Conservation (phyloP, 2,329 filamentous ascomycete species). For the Penicillium hesseltinei region DNA sequence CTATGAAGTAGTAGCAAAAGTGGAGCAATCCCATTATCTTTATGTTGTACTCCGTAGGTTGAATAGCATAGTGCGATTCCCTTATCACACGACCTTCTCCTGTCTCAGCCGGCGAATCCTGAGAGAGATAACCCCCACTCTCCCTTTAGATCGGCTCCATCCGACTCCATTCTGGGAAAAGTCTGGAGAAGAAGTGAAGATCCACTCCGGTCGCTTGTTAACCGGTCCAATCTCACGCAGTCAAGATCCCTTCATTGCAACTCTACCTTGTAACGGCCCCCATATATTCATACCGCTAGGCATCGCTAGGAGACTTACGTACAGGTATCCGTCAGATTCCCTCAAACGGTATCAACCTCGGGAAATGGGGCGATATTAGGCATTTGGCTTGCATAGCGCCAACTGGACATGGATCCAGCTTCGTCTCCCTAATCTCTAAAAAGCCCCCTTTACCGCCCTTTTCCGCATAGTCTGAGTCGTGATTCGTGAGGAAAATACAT, state of each 20-base stretch:
- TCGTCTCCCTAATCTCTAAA: too few species aligned
- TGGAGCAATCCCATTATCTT: neutral
- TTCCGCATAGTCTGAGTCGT: too few species aligned
- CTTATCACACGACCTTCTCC: neutral
- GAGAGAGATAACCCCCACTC: neutral
- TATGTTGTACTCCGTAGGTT: neutral
- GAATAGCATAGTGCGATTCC: neutral
- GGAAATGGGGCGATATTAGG: neutral
- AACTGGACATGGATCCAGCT: neutral
- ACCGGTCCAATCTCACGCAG: neutral
- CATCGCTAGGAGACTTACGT: neutral
- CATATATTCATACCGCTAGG: too few species aligned
- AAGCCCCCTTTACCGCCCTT: too few species aligned
- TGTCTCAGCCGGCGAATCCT: slow-evolving; percentile 2
- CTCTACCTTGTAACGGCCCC: slow-evolving; percentile 13
- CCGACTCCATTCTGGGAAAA: too few species aligned
- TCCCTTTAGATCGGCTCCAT: too few species aligned
- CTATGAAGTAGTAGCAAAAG: neutral
- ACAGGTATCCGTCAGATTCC: neutral
- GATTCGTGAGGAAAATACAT: too few species aligned
- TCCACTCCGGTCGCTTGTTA: slow-evolving; percentile 10
- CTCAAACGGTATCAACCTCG: neutral
- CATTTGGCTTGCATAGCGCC: neutral
- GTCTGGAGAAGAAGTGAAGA: neutral
- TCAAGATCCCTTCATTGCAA: slow-evolving; percentile 5